Conservation (phyloP, 805 yeast genomes). For the Clavispora asparagi region DNA sequence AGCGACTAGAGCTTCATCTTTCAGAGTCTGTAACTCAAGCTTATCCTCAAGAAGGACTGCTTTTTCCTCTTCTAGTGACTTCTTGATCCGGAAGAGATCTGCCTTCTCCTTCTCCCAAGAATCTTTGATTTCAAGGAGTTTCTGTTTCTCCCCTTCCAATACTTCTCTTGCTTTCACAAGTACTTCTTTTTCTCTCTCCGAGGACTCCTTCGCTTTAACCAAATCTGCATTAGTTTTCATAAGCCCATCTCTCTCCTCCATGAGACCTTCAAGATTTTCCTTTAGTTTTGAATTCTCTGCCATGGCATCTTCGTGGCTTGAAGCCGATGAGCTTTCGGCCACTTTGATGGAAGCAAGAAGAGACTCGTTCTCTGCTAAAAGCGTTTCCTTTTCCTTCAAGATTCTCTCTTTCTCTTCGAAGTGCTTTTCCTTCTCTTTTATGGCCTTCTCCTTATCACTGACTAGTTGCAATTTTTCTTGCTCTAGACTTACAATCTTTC, state of each 20-base stretch:
- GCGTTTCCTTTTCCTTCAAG: conserved; percentile 6
- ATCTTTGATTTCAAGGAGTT: not conserved
- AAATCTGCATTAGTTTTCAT: not conserved
- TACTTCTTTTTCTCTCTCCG: not conserved
- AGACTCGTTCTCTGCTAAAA: conserved; percentile 3
- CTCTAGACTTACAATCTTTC: not conserved
- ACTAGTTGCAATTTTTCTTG: not conserved
- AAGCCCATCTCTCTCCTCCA: not conserved
- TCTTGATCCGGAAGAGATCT: not conserved
- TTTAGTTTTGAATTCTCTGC: too few species aligned
- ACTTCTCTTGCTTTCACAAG: not conserved
- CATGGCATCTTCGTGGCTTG: not conserved
- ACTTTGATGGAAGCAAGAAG: not conserved
- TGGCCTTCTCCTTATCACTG: conserved; percentile 1
- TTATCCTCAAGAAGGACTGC: not conserved
- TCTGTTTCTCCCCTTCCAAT: not conserved
- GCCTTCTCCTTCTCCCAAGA: not conserved
- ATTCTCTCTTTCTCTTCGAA: not conserved
- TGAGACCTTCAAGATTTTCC: not conserved
- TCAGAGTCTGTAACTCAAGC: not conserved
- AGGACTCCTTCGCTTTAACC: not conserved
- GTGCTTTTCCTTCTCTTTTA: not conserved
- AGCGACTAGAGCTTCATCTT: not conserved
- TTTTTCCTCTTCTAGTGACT: not conserved
- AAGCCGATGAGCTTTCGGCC: not conserved